Conservation (phyloP, 192 early-diverging fungal genomes). For the Backusella psychrophila region DNA sequence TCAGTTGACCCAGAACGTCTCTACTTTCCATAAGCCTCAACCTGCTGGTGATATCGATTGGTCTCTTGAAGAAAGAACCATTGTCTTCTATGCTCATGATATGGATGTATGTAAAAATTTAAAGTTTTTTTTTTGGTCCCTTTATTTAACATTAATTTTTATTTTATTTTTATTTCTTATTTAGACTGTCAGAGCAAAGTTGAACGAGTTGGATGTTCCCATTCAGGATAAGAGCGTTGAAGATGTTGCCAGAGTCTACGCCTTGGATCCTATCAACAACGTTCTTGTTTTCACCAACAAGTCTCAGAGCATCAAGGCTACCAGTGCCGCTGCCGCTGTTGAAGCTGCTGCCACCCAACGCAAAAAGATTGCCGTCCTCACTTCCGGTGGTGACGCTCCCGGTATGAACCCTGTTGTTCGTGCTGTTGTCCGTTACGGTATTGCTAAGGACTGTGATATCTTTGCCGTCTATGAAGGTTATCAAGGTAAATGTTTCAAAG, state of each 20-base stretch:
- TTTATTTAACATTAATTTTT: not conserved
- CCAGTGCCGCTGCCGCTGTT: not conserved
- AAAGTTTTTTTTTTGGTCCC: conserved; percentile 4
- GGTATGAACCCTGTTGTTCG: conserved; percentile 98
- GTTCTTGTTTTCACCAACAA: conserved; percentile 66
- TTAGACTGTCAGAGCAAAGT: conserved; percentile 40
- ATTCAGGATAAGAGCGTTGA: conserved; percentile 27
- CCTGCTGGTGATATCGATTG: conserved; percentile 7
- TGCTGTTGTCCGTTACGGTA: conserved; percentile 84
- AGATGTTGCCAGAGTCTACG: conserved; percentile 39
- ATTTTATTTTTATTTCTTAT: not conserved
- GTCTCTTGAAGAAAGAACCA: conserved; percentile 7
- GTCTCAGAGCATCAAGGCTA: not conserved
- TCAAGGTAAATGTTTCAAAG: conserved; percentile 55
- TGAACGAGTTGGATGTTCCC: conserved; percentile 31
- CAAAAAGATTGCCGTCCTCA: conserved; percentile 91
- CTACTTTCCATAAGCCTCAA: not conserved
- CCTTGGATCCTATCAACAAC: conserved; percentile 82
- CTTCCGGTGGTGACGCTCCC: conserved; percentile 93
- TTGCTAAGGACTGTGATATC: conserved; percentile 77
- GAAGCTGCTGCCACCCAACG: conserved; percentile 8
- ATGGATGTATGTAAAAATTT: conserved; percentile 23
- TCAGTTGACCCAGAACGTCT: not conserved
- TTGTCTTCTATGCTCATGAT: conserved; percentile 6
- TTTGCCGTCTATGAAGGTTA: conserved; percentile 96